Evolutionary conservation across 345 rosid genomes (phyloP), one percentile per base, ranked within the genome.

Genomic region (Psidium guajava): DNA sequence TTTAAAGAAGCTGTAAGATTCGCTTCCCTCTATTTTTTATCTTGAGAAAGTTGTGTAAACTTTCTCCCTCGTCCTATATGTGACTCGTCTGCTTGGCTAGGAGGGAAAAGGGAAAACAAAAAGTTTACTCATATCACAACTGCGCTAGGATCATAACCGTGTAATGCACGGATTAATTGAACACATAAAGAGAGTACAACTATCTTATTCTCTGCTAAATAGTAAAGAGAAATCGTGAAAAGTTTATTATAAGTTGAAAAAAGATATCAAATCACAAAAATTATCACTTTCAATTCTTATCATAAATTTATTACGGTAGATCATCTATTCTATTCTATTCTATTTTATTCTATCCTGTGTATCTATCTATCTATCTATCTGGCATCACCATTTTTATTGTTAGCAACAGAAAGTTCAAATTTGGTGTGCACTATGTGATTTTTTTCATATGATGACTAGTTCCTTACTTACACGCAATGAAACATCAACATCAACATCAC

Each of bases 1-100:
- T 95, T 96, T 88, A 95, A 93, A 89, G 89, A 94, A 82, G 96
- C 96, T 88, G 98, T 95, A 91, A 90, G 96, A 85, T 81, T 55
- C 57, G 5, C 55, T 82, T 73, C 82, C 85, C 83, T 69, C 36
- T 47, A 22, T 6, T 83, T 56, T 69, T 55, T 54, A 69, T 36
- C 25, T 69, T 3, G 12, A 32, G 80, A 36, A 36, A 69, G 80
- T 36, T 36, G 13, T 20, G 25, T 40, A 32, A 69, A 32, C 36
- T 28, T 64, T 69, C 22, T 64, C 42, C 47, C 80, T 69, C 47
- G 36, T 69, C 80, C 80, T 69, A 36, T 9, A 36, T 7, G 47
- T 36, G 47, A 36, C 47, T 44, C 8, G 47, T 5, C 6, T 69
- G 47, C 14, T 36, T 69, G 25, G 25, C 47, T 69, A 36, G 80